phyloP scores from a whole-genome alignment of 108 stramenopile species.

The Licmophora abbreviata region DNA sequence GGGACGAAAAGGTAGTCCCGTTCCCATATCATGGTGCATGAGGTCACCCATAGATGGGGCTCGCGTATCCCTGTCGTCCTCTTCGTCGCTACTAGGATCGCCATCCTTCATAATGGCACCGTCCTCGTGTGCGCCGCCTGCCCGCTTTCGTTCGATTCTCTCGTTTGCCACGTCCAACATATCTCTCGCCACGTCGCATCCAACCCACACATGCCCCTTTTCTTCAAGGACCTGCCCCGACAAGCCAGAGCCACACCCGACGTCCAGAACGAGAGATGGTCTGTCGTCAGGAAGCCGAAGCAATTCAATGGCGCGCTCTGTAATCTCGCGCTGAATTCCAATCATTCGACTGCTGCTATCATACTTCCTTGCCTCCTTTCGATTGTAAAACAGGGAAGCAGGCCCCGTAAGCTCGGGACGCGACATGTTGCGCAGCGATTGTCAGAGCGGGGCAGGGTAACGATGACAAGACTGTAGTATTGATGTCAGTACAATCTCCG shows the following conservation, averaged over 20 bases:
- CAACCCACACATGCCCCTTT: constrained; percentile 95
- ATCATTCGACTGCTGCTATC: constrained; percentile 93
- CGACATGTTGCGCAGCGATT: constrained; percentile 71
- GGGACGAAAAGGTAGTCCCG: constrained; percentile 96
- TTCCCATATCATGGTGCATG: constrained; percentile 95
- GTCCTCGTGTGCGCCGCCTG: constrained; percentile 10
- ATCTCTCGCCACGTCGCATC: constrained; percentile 91
- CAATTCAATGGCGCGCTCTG: constrained; percentile 94
- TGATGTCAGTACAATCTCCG: too few species aligned
- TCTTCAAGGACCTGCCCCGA: constrained; percentile 93
- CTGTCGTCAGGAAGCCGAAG: constrained; percentile 49
- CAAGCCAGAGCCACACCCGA: constrained; percentile 96
- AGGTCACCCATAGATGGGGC: constrained; percentile 66
- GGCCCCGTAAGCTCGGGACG: constrained; percentile 88
- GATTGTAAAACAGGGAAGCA: constrained; percentile 88
- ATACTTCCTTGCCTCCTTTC: constrained; percentile 93
- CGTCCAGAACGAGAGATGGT: constrained; percentile 81
- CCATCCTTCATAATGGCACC: constrained; percentile 18
- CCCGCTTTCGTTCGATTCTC: constrained; percentile 62
- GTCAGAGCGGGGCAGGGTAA: too few species aligned
- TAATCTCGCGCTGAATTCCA: constrained; percentile 92
- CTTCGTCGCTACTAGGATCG: constrained; percentile 26
- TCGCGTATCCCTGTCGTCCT: constrained; percentile 8
- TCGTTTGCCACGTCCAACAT: constrained; percentile 97
- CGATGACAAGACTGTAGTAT: too few species aligned